Base-by-base conservation (phyloP, 2,329 filamentous ascomycete species). In the Trichoderma sp. region DNA sequence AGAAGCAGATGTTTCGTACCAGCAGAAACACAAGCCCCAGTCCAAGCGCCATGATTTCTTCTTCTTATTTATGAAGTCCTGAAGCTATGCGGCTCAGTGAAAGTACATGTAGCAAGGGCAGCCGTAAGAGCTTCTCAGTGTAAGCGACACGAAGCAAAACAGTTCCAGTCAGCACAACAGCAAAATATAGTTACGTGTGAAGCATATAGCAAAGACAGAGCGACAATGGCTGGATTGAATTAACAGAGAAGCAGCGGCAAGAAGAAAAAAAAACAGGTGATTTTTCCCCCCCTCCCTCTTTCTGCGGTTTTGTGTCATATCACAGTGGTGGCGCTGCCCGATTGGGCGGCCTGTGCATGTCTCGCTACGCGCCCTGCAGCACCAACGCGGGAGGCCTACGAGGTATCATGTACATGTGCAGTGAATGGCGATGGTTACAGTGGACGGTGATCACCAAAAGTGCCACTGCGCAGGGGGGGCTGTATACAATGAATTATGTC, bases 21-120 rank as follows among this genome's bases (percentile, higher is more conserved):
- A 78, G 70, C 61, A 80, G 69, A 68, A 77, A 79, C 5, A 76
- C 70, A 11, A 79, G 43, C 11, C 77, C 75, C 1, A 76, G 75
- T 40, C 76, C 76, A 57, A 77, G 33, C 35, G 24, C 60, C 69
- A 70, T 70, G 4, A 4, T 59, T 13, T n/a, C n/a, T 31, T 21
- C 14, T n/a, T 49, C 40, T 16, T n/a, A 4, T 35, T 19, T 56
- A 21, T 55, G 13, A 19, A 19, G 35, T 27, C 40, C 43, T 6
- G 49, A 21, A 43, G 31, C 40, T 7, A 40, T n/a, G 16, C 35
- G 13, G 37, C 27, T 49, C 43, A 47, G 7, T 4, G 19, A n/a
- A 21, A 3, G 37, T 53, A 63, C 37, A 40, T 19, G 29, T 29
- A 55, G 49, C n/a, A 59, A 10, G 5, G 13, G 5, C 56, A 40